Base-by-base conservation (phyloP, 345 rosid species). In the Punica granatum region DNA sequence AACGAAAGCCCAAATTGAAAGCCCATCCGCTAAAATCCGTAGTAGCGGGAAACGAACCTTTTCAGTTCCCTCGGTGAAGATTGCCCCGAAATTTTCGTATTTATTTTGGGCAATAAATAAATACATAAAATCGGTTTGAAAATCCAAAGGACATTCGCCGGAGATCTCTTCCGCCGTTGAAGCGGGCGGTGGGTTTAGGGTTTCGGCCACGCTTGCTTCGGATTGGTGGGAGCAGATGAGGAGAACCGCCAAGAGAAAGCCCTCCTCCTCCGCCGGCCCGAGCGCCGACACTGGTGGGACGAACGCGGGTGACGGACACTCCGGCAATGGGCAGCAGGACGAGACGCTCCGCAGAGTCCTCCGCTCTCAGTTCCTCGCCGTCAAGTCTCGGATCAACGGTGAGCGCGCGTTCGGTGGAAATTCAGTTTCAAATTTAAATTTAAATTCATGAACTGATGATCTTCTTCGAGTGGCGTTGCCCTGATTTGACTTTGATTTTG, bases 281-380 rank as follows among this genome's bases (percentile, higher is more conserved):
- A 30, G 61, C 60, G 19, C 15, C 7, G 69, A 13, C 28, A 2
- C 68, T n/a, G n/a, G n/a, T 9, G 28, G 15, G 41, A 43, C 53
- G 48, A 44, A 4, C 16, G 19, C 36, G 8, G 68, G 0, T 3
- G 56, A 18, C 41, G 63, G 11, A 41, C n/a, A 16, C 60, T 37
- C 63, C 34, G 43, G 15, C 36, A 67, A 26, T 35, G 21, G 33
- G 42, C 72, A 60, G 48, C 67, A 73, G 58, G 70, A 71, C 5
- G 53, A 66, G n/a, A 60, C 67, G n/a, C 82, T 78, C n/a, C 83
- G 92, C 56, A 78, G 97, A 25, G 74, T 75, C 71, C 88, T 92
- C 18, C 83, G 97, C 46, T 90, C 97, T n/a, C 79, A 83, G 67
- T 92, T 90, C 68, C 96, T 77, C 62, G 83, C 79, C 19, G 72